phyloP scores from a whole-genome alignment of 495 filamentous ascomycete genomes.

The Ramalina peruviana region DNA sequence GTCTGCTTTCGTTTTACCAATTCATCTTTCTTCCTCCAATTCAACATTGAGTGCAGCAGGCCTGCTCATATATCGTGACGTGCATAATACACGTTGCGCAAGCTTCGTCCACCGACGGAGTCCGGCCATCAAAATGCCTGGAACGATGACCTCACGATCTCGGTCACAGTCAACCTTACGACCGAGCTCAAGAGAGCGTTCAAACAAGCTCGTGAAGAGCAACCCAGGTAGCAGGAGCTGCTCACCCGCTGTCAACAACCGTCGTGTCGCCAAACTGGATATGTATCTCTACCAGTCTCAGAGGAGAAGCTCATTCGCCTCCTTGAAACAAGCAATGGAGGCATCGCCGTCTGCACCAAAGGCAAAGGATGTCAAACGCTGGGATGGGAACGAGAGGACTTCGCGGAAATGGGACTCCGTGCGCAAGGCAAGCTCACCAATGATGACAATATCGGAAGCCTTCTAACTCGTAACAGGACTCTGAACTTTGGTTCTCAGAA shows the following conservation, averaged over 20 bases:
- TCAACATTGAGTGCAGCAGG: background rate
- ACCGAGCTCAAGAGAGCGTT: background rate
- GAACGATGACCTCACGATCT: conserved; percentile 5
- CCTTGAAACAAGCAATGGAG: background rate
- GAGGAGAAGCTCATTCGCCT: conserved; percentile 3
- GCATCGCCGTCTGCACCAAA: background rate
- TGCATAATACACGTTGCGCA: background rate
- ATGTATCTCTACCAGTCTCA: conserved; percentile 5
- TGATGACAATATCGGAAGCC: background rate
- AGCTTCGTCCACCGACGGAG: background rate
- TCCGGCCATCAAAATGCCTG: background rate
- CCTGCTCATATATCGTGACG: background rate
- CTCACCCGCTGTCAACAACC: conserved; percentile 2
- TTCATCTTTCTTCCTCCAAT: background rate
- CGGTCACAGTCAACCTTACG: conserved; percentile 3
- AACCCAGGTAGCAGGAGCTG: conserved; percentile 3
- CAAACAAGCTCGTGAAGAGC: conserved; percentile 8
- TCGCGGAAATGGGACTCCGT: conserved; percentile 39
- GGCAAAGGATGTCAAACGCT: conserved; percentile 27
- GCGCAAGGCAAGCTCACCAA: conserved; percentile 28
- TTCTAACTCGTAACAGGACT: conserved; percentile 30
- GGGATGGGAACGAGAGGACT: conserved; percentile 39
- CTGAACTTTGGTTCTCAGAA: conserved; percentile 46
- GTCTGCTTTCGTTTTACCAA: background rate
- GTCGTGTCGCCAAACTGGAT: conserved; percentile 10